A percentile compares a stretch with the other conserved stretches of the same genome.
Conservation (phyloP, 2,329 filamentous ascomycete species). For the Phialophora macrospora region DNA sequence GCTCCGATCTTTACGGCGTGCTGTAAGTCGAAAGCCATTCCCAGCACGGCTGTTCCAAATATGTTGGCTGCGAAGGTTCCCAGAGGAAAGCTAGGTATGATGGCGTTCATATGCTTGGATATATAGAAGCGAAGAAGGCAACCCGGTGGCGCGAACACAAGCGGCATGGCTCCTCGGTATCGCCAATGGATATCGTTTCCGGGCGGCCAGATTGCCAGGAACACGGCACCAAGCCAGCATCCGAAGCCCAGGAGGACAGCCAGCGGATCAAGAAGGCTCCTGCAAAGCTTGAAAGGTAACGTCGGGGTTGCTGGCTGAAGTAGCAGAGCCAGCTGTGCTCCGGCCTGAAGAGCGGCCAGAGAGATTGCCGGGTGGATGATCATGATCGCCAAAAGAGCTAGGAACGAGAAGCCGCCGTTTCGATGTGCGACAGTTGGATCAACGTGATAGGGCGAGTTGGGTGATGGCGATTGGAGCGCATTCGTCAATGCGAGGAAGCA, state of each 20-base stretch:
- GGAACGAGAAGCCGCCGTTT: constrained; percentile 75
- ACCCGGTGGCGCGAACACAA: constrained; percentile 78
- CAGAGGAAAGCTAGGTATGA: constrained; percentile 69
- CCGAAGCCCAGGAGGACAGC: constrained; percentile 67
- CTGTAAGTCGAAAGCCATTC: constrained; percentile 75
- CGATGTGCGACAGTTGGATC: constrained; percentile 51
- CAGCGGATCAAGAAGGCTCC: constrained; percentile 64
- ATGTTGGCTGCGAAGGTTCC: constrained; percentile 83
- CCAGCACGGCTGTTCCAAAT: constrained; percentile 72
- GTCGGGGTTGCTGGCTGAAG: constrained; percentile 63
- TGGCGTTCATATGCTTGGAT: constrained; percentile 69
- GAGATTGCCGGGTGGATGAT: constrained; percentile 72
- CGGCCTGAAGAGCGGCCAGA: constrained; percentile 68
- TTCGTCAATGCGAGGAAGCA: constrained; percentile 76
- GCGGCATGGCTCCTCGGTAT: constrained; percentile 69
- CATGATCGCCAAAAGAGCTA: constrained; percentile 73
- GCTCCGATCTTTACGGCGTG: constrained; percentile 57
- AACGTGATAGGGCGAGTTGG: constrained; percentile 48
- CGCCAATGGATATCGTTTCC: constrained; percentile 66
- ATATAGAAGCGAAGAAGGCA: constrained; percentile 73
- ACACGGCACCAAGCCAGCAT: constrained; percentile 73
- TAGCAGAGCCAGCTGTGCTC: constrained; percentile 71
- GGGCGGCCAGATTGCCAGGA: constrained; percentile 71
- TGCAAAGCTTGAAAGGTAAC: constrained; percentile 60
- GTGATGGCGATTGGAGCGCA: constrained; percentile 60